Conservation (phyloP, 164 flowering plant species). For the Berberis thunbergii region DNA sequence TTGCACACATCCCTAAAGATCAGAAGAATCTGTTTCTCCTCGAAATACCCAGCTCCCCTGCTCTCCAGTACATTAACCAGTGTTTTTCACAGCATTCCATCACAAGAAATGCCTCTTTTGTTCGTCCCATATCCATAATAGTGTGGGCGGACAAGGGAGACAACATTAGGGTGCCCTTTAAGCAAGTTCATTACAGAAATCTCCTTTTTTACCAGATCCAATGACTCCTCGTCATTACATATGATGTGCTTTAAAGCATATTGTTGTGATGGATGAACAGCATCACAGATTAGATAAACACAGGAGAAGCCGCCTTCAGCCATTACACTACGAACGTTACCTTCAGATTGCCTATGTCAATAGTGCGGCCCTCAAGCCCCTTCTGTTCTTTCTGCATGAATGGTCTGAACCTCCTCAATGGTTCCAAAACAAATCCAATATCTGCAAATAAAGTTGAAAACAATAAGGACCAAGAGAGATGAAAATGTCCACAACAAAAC, state of each 20-base stretch:
- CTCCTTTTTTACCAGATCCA: conserved; percentile 76
- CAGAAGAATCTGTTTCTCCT: conserved; percentile 67
- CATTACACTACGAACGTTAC: conserved; percentile 65
- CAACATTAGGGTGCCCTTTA: conserved; percentile 87
- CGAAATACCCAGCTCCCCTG: conserved; percentile 85
- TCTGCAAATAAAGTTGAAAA: background rate
- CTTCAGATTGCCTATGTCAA: conserved; percentile 80
- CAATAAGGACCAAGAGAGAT: no score
- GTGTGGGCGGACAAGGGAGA: conserved; percentile 57
- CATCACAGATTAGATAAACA: conserved; percentile 86
- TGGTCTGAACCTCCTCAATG: conserved; percentile 95
- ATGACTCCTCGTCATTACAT: conserved; percentile 78
- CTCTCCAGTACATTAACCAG: conserved; percentile 82
- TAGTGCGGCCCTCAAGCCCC: conserved; percentile 82
- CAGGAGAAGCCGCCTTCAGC: conserved; percentile 98
- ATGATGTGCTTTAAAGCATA: conserved; percentile 94
- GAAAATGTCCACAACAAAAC: no score
- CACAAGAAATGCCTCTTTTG: conserved; percentile 82
- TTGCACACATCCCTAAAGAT: conserved; percentile 93
- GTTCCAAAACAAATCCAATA: conserved; percentile 5
- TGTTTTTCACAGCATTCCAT: conserved; percentile 96
- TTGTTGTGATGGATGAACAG: conserved; percentile 52
- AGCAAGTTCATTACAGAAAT: conserved; percentile 82
- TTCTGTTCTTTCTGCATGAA: conserved; percentile 72
- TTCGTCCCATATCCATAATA: conserved; percentile 80